Evolutionary conservation across 2,329 filamentous ascomycete genomes (phyloP), one percentile per base, ranked within the genome.

Genomic region (Aureobasidium melanogenum): DNA sequence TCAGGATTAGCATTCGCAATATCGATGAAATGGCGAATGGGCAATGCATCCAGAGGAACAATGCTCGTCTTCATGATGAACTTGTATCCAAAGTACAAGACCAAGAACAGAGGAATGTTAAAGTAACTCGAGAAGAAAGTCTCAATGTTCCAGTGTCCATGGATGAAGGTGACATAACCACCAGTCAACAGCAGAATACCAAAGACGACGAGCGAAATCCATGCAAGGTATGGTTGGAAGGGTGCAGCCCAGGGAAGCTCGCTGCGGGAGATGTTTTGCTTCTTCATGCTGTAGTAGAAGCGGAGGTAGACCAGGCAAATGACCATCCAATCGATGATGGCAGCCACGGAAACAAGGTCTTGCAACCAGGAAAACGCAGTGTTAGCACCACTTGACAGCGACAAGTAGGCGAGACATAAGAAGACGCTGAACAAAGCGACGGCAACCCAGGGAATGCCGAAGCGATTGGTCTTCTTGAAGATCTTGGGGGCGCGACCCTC

Each of bases 401-500:
- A 63, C 62, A 67, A 63, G 56, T 63, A 67, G 3, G 63, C 64
- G 12, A 66, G 57, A 5, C 63, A 62, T 48, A 67, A 63, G 56
- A 66, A 66, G 24, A 66, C 19, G 0, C 56, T 34, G 12, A 64
- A 60, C 39, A 64, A 26, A 28, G 60, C 48, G 10, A 67, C 64
- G 14, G 61, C 52, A 7, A 65, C 24, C 52, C 61, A 67, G 1
- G 65, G 63, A 34, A 67, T 64, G 32, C 62, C 62, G 47, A 65
- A 63, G 3, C 64, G 61, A 22, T 65, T 65, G 14, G 65, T 62
- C 26, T 56, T 57, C 5, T 50, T 57, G 41, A 65, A 66, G 24
- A 63, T 62, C 28, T 64, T 64, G 15, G 87, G 88, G 0, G 88
- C 87, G 54, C 88, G 86, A 15, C 84, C 83, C 61, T 82, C 84